A percentile compares a stretch with the other conserved stretches of the same genome.
Evolutionary conservation across 148 eudicot species (phyloP).

Genomic region (Fagopyrum homotropicum): DNA sequence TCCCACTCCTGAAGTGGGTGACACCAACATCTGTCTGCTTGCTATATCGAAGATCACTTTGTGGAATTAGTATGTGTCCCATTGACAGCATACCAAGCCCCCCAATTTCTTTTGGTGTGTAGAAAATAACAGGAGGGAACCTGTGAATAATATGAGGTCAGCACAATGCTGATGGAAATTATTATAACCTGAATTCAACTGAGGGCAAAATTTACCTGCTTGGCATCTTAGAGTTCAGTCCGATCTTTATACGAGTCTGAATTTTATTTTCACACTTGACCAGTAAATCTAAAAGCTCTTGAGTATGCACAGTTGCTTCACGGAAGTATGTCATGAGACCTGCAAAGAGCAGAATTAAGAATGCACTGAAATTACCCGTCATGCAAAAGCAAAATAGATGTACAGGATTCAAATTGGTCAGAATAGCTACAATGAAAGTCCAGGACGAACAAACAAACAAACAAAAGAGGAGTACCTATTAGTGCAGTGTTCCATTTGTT

Average conservation of each 20-base stretch:
- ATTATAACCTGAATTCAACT: neutral
- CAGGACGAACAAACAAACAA: neutral
- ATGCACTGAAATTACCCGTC: slow-evolving; percentile 12
- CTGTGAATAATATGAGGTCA: neutral
- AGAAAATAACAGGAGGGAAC: slow-evolving; percentile 94
- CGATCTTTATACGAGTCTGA: slow-evolving; percentile 96
- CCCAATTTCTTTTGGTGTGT: slow-evolving; percentile 97
- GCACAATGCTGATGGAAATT: neutral
- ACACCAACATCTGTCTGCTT: slow-evolving; percentile 99
- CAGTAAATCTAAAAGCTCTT: slow-evolving; percentile 80
- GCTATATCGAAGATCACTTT: slow-evolving; percentile 96
- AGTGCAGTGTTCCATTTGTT: slow-evolving; percentile 98
- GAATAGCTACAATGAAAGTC: neutral
- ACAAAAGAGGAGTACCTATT: slow-evolving; percentile 36
- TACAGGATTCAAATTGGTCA: no score
- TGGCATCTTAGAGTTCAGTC: slow-evolving; percentile 96
- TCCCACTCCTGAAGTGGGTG: slow-evolving; percentile 98
- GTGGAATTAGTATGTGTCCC: slow-evolving; percentile 99
- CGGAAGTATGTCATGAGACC: slow-evolving; percentile 98
- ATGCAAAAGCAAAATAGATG: neutral
- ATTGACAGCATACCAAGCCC: slow-evolving; percentile 97
- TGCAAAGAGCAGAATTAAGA: slow-evolving; percentile 11
- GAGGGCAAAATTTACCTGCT: slow-evolving; percentile 34
- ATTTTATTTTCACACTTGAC: slow-evolving; percentile 98
- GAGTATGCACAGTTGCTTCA: slow-evolving; percentile 97